Evolutionary conservation across 805 yeast species (phyloP), one percentile per base, ranked within the genome.

Genomic region (Kuraishia capsulata): DNA sequence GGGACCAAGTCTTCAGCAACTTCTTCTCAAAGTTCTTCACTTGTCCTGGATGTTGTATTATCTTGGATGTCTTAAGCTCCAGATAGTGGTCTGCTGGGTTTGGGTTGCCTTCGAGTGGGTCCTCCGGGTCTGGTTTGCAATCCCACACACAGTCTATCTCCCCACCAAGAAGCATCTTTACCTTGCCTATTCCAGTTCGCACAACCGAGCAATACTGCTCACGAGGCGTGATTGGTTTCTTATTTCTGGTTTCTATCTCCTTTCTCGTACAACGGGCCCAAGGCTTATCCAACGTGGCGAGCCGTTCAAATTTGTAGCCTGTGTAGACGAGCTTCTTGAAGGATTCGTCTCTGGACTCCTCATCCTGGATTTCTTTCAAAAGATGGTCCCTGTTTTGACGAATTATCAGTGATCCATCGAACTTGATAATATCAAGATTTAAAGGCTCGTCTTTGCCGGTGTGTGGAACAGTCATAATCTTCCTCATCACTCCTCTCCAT

Each of bases 101-200:
- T 41, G 33, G 55, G 39, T 56, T 53, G 36, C 51, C 52, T 21
- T 47, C 44, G 25, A 39, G 11, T 2, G 40, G 44, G 26, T 34
- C 39, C 13, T 21, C 23, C 5, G 59, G 61, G 21, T 61, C 68
- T 2, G 89, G 87, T 45, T 78, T 73, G 50, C 75, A 86, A 55
- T 88, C 96, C 71, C 80, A 82, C 9, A 82, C 81, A 55, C 96
- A 82, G 58, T 90, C 97, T 17, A 90, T 85, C 61, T 92, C 97
- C 2, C 96, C 96, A 1, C 88, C 95, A 33, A 88, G 57, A 4
- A 85, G 56, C 33, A 87, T 59, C 44, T 72, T 74, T 16, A 76
- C 70, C 34, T 69, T 71, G 6, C 96, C 96, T 13, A 90, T 76
- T 2, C 95, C 94, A 0, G 96, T 81, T 48, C 73, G 71, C 4